Conservation (phyloP, 257 asterid genomes). For the Capsicum baccatum region DNA sequence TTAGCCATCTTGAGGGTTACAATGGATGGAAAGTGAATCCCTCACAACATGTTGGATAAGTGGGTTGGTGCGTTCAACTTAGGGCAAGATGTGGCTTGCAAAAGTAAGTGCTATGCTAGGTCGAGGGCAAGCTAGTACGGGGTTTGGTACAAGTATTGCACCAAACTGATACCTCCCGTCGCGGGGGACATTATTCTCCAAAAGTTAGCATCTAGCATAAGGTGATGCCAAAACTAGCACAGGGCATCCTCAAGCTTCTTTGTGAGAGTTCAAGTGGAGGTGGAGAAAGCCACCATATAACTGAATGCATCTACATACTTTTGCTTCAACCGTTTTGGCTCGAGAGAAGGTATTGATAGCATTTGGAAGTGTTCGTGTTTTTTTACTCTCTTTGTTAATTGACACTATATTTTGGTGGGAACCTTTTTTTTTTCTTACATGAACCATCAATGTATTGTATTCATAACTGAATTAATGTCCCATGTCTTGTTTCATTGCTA, state of each 20-base stretch:
- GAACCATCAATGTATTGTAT: constrained; percentile 1
- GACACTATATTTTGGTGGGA: neutral
- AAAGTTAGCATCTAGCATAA: neutral
- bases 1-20: neutral
- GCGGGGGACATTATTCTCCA: neutral
- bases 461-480: neutral
- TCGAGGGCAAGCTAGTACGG: neutral
- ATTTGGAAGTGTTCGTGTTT: no score
- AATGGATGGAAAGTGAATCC: neutral
- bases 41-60: neutral
- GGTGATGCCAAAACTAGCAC: neutral
- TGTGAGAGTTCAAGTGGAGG: neutral
- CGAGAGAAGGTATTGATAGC: neutral
- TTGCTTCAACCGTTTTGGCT: neutral
- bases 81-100: neutral
- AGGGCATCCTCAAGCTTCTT: neutral
- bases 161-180: neutral
- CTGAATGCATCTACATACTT: neutral
- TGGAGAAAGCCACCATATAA: neutral
- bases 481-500: neutral
- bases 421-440: neutral
- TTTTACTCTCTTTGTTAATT: no score
- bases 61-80: neutral
- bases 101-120: neutral
- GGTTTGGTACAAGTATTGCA: no score